phyloP scores from a whole-genome alignment of 345 rosid genomes.

The Aquilaria sinensis region DNA sequence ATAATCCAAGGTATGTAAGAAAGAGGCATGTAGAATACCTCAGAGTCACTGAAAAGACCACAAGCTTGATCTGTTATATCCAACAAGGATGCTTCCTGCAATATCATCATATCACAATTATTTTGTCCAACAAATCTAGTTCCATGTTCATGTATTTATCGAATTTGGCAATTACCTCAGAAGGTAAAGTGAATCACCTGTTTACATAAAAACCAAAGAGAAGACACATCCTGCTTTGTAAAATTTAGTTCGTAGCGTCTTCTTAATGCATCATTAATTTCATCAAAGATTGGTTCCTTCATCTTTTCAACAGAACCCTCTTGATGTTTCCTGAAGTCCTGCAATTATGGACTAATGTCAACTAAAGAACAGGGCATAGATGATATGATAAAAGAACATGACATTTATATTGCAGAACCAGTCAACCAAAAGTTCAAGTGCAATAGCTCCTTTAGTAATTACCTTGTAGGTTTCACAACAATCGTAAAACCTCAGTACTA shows the following conservation, averaged over 20 bases:
- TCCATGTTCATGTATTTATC: not conserved
- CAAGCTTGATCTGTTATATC: slow-evolving; percentile 83
- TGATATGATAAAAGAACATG: not conserved
- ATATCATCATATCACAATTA: slow-evolving; percentile 1
- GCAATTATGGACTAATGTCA: slow-evolving; percentile 17
- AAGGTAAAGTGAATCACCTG: slow-evolving; percentile 42
- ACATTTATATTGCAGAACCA: slow-evolving; percentile 1
- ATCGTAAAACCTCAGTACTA: slow-evolving; percentile 67
- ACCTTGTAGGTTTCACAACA: slow-evolving; percentile 94
- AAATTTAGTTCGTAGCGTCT: slow-evolving; percentile 54
- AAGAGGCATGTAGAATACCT: slow-evolving; percentile 37
- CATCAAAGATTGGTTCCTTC: slow-evolving; percentile 75
- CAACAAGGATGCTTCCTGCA: slow-evolving; percentile 90
- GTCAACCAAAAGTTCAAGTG: not conserved
- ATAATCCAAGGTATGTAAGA: not conserved
- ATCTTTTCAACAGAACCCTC: slow-evolving; percentile 72
- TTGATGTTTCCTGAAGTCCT: slow-evolving; percentile 50
- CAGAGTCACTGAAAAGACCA: slow-evolving; percentile 66
- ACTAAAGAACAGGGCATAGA: slow-evolving; percentile 1
- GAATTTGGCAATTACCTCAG: not conserved
- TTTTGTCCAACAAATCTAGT: too few species aligned
- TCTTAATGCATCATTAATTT: slow-evolving; percentile 57
- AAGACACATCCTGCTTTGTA: slow-evolving; percentile 66
- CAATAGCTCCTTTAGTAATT: slow-evolving; percentile 3
- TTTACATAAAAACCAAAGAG: slow-evolving; percentile 94